Base-by-base conservation (phyloP, 2,329 filamentous ascomycete genomes). In the Colletotrichum sidae region DNA sequence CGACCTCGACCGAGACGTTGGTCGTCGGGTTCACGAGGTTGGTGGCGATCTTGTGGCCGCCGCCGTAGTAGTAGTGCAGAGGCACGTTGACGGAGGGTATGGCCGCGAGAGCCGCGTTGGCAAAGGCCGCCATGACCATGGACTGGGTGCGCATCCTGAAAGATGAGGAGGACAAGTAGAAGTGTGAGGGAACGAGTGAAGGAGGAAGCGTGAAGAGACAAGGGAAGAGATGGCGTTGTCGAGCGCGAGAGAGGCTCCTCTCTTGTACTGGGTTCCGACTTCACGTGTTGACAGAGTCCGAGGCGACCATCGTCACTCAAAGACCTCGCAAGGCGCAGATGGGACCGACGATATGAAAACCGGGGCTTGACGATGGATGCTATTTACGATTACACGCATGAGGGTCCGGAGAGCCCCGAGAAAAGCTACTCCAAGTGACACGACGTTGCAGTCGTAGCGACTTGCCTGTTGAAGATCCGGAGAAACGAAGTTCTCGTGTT, bases 61-160 rank as follows among this genome's bases (percentile, higher is more conserved):
- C 47, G 54, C 60, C 60, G 41, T 63, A 63, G 55, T 63, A 59
- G 60, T 63, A 63, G 55, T 63, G 60, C 54, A 63, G 54, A 13
- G 60, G 60, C 17, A 63, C 17, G 60, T 35, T 53, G 37, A 59
- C 55, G 34, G 41, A 37, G n/a, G 55, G 60, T 5, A 63, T 58
- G 46, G 60, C 47, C 15, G 54, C 54, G 55, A 58, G 54, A 5
- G 54, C 55, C 41, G 41, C 37, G 55, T 53, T 49, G 55, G 60
- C 60, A 17, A 63, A 15, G 17, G 60, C 60, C 41, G 42, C 41
- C 41, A 63, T 49, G 46, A 25, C 47, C 35, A 63, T 41, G 9
- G 54, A 49, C 37, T 59, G 34, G 35, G 60, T 46, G 47, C 41
- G 60, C 60, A 63, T 63, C 47, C 34, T 63, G 47, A 34, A 8